Percentiles rank a stretch among this genome's conserved stretches.
Evolutionary conservation across 306 rosid species (phyloP).

Genomic region (Quillaja saponaria): DNA sequence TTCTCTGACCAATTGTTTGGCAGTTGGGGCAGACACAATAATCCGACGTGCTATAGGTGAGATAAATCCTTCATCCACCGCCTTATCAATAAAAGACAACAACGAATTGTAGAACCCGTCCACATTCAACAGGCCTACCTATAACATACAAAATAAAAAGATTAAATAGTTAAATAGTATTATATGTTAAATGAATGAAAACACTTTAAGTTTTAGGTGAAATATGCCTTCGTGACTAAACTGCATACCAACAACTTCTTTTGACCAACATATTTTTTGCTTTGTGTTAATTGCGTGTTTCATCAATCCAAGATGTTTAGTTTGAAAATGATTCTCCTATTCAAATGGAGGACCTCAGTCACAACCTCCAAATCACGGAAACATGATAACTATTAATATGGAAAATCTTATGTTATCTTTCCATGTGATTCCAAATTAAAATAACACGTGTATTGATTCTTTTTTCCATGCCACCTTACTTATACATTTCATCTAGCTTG

Average conservation of each 20-base stretch:
- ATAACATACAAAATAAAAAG: slow-evolving; percentile 27
- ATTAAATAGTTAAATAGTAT: slow-evolving; percentile 12
- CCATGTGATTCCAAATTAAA: slow-evolving; percentile 69
- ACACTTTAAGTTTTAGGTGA: background rate
- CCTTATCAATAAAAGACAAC: slow-evolving; percentile 86
- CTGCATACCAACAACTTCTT: slow-evolving; percentile 11
- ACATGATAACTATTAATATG: slow-evolving; percentile 47
- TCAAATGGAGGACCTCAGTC: slow-evolving; percentile 59
- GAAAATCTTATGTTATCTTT: slow-evolving; percentile 43
- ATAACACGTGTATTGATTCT: slow-evolving; percentile 66
- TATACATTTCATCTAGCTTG: slow-evolving; percentile 24
- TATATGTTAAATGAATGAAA: slow-evolving; percentile 3
- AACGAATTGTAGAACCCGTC: slow-evolving; percentile 95
- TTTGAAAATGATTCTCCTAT: slow-evolving; percentile 49
- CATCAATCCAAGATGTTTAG: background rate
- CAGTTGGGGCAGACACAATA: slow-evolving; percentile 95
- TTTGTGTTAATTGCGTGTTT: slow-evolving; percentile 22
- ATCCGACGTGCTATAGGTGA: slow-evolving; percentile 97
- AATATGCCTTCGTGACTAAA: slow-evolving; percentile 9
- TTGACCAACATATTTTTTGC: slow-evolving; percentile 52
- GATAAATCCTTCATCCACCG: slow-evolving; percentile 98
- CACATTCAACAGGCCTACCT: slow-evolving; percentile 98
- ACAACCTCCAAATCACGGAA: slow-evolving; percentile 38
- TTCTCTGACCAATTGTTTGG: slow-evolving; percentile 74
- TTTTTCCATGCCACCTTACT: slow-evolving; percentile 14